A percentile compares a stretch with the other conserved stretches of the same genome.
phyloP scores from a whole-genome alignment of 2,329 filamentous ascomycete species.

The Phaeoacremonium minimum region DNA sequence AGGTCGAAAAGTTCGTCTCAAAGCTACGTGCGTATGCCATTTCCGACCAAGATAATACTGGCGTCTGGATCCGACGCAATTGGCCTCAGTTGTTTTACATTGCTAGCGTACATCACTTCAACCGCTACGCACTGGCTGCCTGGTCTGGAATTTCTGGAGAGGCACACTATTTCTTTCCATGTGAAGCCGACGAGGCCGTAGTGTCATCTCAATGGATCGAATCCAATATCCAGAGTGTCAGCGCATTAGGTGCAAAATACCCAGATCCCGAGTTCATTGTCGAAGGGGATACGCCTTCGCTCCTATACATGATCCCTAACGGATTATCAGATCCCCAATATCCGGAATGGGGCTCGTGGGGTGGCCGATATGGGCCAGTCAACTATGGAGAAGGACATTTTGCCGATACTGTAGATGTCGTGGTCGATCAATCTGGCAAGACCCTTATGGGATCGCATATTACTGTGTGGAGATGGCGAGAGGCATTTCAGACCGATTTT shows the following conservation, averaged over 20 bases:
- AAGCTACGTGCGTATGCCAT: constrained; percentile 42
- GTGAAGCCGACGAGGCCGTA: constrained; percentile 36
- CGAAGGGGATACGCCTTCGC: constrained; percentile 41
- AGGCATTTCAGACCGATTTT: constrained; percentile 43
- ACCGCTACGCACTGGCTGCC: constrained; percentile 40
- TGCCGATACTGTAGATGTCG: constrained; percentile 25
- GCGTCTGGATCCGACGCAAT: constrained; percentile 44
- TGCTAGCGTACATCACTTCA: constrained; percentile 42
- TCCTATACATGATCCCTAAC: constrained; percentile 34
- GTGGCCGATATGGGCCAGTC: constrained; percentile 27
- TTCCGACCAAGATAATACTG: constrained; percentile 49
- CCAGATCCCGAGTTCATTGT: constrained; percentile 37
- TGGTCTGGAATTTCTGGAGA: constrained; percentile 49
- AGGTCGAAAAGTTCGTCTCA: constrained; percentile 24
- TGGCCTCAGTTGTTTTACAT: constrained; percentile 47
- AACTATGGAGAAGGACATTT: constrained; percentile 15
- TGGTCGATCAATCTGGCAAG: constrained; percentile 24
- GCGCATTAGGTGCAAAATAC: constrained; percentile 32
- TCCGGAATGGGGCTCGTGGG: constrained; percentile 37
- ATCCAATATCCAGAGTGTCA: constrained; percentile 39
- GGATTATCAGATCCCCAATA: constrained; percentile 29
- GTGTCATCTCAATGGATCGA: constrained; percentile 40
- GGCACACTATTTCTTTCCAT: background rate
- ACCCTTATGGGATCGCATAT: constrained; percentile 34
- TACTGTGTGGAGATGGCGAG: constrained; percentile 49